Percentiles rank a stretch among this genome's conserved stretches.
Conservation (phyloP, 2,329 filamentous ascomycete species). For the Malbranchea cinnamomea region DNA sequence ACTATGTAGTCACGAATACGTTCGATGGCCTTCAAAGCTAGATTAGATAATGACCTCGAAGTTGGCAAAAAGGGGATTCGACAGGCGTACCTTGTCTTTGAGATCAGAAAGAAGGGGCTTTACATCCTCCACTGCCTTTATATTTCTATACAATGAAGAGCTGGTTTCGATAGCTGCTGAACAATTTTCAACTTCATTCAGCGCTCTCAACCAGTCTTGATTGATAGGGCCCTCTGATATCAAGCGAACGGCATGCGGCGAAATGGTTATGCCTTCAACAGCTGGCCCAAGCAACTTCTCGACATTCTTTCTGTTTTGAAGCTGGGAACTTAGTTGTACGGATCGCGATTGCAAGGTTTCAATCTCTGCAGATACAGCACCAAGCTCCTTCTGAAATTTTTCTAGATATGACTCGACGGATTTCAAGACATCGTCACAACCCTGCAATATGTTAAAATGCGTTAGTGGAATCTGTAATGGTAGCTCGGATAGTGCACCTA, state of each 20-base stretch:
- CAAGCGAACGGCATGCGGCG: conserved; percentile 66
- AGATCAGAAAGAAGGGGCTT: conserved; percentile 74
- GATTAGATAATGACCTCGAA: conserved; percentile 2
- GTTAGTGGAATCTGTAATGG: background rate
- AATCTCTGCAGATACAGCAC: conserved; percentile 84
- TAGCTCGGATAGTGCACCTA: conserved; percentile 11
- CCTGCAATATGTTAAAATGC: conserved; percentile 19
- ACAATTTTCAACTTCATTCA: conserved; percentile 72
- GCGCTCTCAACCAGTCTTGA: conserved; percentile 68
- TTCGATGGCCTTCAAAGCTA: conserved; percentile 54
- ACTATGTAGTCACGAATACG: conserved; percentile 91
- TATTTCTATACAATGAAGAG: conserved; percentile 42
- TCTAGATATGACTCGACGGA: conserved; percentile 87
- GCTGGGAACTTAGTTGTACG: conserved; percentile 60
- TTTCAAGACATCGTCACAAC: conserved; percentile 83
- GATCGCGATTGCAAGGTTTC: conserved; percentile 84
- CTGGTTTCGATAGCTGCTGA: conserved; percentile 57
- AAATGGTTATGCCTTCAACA: conserved; percentile 81
- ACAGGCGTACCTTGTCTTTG: conserved; percentile 52
- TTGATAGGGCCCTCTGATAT: conserved; percentile 84
- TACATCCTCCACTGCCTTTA: conserved; percentile 70
- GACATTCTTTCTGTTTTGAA: conserved; percentile 79
- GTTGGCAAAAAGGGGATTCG: no score
- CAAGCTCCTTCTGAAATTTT: conserved; percentile 86
- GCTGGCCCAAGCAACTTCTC: conserved; percentile 77